Conservation (phyloP, 495 filamentous ascomycete genomes). For the Xylaria flabelliformis region DNA sequence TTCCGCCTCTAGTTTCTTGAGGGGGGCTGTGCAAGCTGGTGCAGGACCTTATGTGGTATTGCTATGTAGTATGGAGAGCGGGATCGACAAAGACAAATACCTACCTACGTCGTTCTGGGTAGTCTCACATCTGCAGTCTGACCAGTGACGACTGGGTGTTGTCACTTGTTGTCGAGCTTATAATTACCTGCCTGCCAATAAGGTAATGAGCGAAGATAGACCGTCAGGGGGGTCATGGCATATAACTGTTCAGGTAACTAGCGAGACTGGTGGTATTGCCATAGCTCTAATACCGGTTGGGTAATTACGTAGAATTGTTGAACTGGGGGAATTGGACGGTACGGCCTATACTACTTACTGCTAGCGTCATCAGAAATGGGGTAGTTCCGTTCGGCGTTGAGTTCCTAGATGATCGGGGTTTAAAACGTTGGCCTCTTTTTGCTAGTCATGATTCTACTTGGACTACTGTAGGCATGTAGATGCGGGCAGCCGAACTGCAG, state of each 20-base stretch:
- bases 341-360: not conserved
- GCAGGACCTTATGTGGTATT: conserved; percentile 27
- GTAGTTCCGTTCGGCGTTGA: conserved; percentile 3
- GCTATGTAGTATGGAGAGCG: conserved; percentile 2
- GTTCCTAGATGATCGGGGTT: not conserved
- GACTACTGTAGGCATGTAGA: not conserved
- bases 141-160: conserved; percentile 6
- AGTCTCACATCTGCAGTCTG: conserved; percentile 8
- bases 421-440: not conserved
- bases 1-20: conserved; percentile 19
- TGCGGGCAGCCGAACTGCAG: not conserved
- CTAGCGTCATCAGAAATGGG: not conserved
- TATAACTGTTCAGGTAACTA: not conserved
- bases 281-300: not conserved
- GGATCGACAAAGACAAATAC: conserved; percentile 25
- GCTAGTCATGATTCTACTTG: not conserved
- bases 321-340: not conserved
- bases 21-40: conserved; percentile 40
- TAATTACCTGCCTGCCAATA: conserved; percentile 13
- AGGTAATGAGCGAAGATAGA: conserved; percentile 3
- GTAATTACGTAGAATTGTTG: not conserved
- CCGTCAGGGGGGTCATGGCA: not conserved
- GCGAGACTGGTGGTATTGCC: not conserved
- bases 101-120: not conserved
- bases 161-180: not conserved